A percentile compares a stretch with the other conserved stretches of the same genome.
These are phyloP conservation scores for Aspergillus niger DNA, from an alignment of 2,329 filamentous ascomycete species.

Conservation along the genomic window DNA sequence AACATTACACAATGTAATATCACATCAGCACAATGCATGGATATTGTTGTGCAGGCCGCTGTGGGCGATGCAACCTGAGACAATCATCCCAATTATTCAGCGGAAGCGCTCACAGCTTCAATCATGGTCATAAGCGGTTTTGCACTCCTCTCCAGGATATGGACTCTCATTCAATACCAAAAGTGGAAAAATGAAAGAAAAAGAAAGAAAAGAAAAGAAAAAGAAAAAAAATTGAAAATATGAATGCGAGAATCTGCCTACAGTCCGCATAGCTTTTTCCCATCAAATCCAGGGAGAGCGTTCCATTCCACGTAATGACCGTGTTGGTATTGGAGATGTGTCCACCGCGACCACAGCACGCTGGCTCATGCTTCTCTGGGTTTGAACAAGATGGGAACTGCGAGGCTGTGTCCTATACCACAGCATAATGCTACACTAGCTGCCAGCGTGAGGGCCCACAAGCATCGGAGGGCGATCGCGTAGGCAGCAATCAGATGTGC, in stretches of 20 bases:
- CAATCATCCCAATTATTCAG: slow-evolving; percentile 30
- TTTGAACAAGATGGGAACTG: slow-evolving; percentile 37
- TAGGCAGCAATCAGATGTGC: slow-evolving; percentile 49
- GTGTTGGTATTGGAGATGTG: slow-evolving; percentile 37
- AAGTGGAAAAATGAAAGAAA: too few species aligned
- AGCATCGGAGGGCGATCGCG: slow-evolving; percentile 54
- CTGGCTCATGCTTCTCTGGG: slow-evolving; percentile 35
- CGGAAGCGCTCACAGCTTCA: slow-evolving; percentile 36
- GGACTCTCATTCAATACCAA: too few species aligned
- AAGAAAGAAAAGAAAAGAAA: too few species aligned
- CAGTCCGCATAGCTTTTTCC: background rate
- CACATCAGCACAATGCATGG: slow-evolving; percentile 52
- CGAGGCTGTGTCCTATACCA: slow-evolving; percentile 37
- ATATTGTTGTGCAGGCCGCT: slow-evolving; percentile 50
- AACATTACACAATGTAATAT: slow-evolving; percentile 66
- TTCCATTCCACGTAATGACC: slow-evolving; percentile 35
- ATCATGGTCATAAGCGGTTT: slow-evolving; percentile 38
- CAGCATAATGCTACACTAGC: slow-evolving; percentile 50
- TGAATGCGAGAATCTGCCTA: background rate
- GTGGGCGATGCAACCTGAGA: slow-evolving; percentile 8
- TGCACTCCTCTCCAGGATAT: slow-evolving; percentile 17
- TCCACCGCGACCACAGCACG: slow-evolving; percentile 41
- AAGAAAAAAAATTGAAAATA: too few species aligned
- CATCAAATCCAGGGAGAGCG: background rate
- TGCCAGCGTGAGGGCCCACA: slow-evolving; percentile 55